Evolutionary conservation across 192 early-diverging fungal genomes (phyloP).

Genomic region (Dimargaris verticillata): DNA sequence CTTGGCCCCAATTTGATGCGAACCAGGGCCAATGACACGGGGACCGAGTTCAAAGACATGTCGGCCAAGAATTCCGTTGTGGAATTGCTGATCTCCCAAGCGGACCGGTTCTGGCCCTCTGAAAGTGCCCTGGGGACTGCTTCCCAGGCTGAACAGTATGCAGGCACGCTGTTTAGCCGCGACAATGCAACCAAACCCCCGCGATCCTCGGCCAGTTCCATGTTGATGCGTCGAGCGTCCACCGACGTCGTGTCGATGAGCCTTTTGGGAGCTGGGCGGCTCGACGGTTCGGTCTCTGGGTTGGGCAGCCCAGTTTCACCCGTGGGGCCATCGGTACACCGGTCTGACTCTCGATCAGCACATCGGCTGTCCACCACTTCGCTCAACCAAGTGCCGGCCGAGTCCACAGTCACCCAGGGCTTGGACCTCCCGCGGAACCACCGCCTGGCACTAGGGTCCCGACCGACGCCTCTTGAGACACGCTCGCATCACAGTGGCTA

Average conservation of each 20-base stretch:
- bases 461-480: background rate
- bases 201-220: background rate
- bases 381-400: background rate
- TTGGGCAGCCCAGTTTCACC: background rate
- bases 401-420: background rate
- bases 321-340: background rate
- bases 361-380: background rate
- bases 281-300: background rate
- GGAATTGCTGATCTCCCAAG: conserved; percentile 47
- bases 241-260: conserved; percentile 10
- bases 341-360: background rate
- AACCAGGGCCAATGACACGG: conserved; percentile 31
- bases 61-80: conserved; percentile 50
- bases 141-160: background rate
- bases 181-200: background rate
- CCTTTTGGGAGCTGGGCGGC: background rate
- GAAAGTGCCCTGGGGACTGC: background rate
- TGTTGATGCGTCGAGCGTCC: conserved; percentile 7
- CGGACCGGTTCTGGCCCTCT: conserved; percentile 25
- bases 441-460: background rate
- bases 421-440: background rate
- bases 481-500: background rate
- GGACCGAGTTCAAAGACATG: conserved; percentile 55
- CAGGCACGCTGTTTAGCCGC: background rate
- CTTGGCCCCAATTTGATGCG: conserved; percentile 81